phyloP scores from a whole-genome alignment of 169 alveolate species.

The Cryptosporidium felis region DNA sequence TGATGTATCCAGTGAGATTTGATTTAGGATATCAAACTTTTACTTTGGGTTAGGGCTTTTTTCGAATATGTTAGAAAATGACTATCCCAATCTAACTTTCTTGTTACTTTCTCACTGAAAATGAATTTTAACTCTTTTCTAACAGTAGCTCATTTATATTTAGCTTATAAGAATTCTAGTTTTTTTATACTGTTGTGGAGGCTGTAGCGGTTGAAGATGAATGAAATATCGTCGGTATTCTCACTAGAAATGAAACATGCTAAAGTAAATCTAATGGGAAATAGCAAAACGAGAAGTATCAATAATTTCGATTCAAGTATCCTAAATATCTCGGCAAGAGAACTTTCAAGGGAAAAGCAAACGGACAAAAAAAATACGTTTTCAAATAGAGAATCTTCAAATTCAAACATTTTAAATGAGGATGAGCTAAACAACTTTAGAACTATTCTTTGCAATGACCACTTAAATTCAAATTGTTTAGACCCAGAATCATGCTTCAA shows the following conservation, averaged over 20 bases:
- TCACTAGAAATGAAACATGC: too few species aligned
- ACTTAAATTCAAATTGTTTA: conserved; percentile 45
- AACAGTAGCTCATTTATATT: background rate
- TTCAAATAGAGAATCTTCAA: background rate
- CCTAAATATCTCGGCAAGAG: background rate
- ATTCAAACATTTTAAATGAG: background rate
- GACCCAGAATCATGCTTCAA: conserved; percentile 64
- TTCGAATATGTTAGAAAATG: background rate
- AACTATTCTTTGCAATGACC: conserved; percentile 54
- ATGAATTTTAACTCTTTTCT: background rate
- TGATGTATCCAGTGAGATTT: background rate
- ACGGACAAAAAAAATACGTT: background rate
- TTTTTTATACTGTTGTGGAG: too few species aligned
- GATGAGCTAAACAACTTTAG: conserved; percentile 39
- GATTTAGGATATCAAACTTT: background rate
- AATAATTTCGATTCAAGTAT: too few species aligned
- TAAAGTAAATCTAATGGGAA: too few species aligned
- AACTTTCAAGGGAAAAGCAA: background rate
- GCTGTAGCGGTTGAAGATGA: too few species aligned
- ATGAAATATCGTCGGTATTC: too few species aligned
- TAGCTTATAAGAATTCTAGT: background rate
- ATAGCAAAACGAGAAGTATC: too few species aligned
- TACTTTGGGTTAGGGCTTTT: conserved; percentile 25
- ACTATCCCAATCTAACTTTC: background rate
- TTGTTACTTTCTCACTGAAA: conserved; percentile 26